Evolutionary conservation across 768 basidiomycete genomes (phyloP), one percentile per base, ranked within the genome.

Genomic region (Symmetrospora coprosmae): DNA sequence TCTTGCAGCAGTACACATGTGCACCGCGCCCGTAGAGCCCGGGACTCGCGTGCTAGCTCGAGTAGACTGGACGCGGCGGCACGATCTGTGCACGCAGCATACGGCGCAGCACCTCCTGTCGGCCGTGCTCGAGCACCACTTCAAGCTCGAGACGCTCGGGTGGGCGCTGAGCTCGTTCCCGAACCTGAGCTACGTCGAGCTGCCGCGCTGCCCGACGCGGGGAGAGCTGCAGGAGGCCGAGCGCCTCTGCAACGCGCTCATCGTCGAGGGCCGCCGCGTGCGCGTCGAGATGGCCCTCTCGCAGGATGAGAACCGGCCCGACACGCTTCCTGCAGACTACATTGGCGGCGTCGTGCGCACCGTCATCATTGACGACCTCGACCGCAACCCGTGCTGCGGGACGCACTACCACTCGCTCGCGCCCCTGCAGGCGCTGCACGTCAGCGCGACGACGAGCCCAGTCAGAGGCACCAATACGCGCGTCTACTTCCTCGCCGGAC

Each of bases 61-160:
- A 23, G 74, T 75, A 21, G 86, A 82, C 16, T 81, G 77, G 71
- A 76, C 78, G 60, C 75, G 83, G 65, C 77, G 87, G 63, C 78
- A 81, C 63, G 86, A 89, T 69, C 83, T 85, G 11, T 85, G 85
- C 83, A 79, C 81, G 16, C 80, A 86, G 79, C 86, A 89, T 71
- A 87, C 86, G 1, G 83, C 83, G 0, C 87, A 88, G 67, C 87
- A 87, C 64, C 76, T 87, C 41, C 78, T 88, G 23, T 87, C 86
- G 14, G 85, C 86, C 0, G 75, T 87, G n/a, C 75, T 88, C 4
- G 85, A 87, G 21, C 45, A 52, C 2, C 59, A 63, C 19, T 52
- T 59, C 47, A 13, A 67, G 75, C 76, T 87, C 27, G 80, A 81
- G 6, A 88, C 87, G 2, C 76, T 87, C 21, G 83, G 83, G 1